Conservation (phyloP, 2,329 filamentous ascomycete genomes). For the Fusarium decemcellulare region DNA sequence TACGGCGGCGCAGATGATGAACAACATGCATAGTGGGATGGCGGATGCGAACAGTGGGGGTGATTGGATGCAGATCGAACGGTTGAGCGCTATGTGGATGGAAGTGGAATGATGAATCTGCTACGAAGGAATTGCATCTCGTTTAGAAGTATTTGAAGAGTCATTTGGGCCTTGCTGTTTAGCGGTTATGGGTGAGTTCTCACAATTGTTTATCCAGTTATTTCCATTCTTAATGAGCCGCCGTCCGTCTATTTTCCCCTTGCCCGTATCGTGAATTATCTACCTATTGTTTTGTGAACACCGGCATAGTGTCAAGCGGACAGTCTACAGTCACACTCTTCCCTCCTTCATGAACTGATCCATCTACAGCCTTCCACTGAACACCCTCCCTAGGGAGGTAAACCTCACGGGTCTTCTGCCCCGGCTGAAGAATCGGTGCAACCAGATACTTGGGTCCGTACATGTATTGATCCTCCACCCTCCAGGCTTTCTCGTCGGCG, state of each 20-base stretch:
- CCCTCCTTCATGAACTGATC: neutral
- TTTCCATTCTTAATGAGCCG: neutral
- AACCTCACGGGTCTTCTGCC: constrained; percentile 58
- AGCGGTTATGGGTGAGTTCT: neutral
- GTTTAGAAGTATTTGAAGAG: too few relatives aligned
- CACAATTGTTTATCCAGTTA: neutral
- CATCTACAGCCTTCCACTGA: constrained; percentile 8
- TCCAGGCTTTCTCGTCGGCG: constrained; percentile 66
- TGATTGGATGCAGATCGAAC: constrained; percentile 47
- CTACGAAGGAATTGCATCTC: too few relatives aligned
- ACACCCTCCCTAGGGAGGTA: constrained; percentile 63
- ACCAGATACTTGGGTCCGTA: constrained; percentile 73
- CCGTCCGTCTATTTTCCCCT: neutral
- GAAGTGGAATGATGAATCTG: constrained; percentile 48
- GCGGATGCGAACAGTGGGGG: constrained; percentile 43
- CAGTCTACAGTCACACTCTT: constrained; percentile 2
- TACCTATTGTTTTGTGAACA: constrained; percentile 2
- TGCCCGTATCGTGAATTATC: neutral
- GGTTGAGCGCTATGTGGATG: constrained; percentile 47
- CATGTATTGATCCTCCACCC: constrained; percentile 74
- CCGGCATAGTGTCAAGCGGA: constrained; percentile 15
- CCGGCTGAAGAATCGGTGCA: constrained; percentile 68
- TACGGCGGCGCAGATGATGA: constrained; percentile 50
- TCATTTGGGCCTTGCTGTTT: too few relatives aligned
- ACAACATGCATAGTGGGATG: constrained; percentile 52